Evolutionary conservation across 257 asterid species (phyloP).

Genomic region (Solanum dulcamara): DNA sequence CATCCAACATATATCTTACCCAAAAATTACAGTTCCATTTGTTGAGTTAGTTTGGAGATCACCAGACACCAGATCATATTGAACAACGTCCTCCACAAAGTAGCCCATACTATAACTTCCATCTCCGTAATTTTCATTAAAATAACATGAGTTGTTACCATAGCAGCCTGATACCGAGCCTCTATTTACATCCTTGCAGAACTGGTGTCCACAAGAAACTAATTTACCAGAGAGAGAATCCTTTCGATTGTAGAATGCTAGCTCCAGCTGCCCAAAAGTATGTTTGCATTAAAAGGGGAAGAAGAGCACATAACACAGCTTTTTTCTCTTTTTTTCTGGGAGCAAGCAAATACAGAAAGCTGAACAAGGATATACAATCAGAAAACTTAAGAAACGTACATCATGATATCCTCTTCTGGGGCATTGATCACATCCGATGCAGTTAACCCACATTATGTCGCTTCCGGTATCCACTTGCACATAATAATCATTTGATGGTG

Average conservation of each 20-base stretch:
- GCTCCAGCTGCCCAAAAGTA: conserved; percentile 59
- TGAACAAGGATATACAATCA: neutral
- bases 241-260: conserved; percentile 65
- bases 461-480: conserved; percentile 99
- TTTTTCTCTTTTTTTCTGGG: neutral
- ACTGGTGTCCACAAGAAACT: conserved; percentile 46
- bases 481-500: conserved; percentile 84
- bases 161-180: conserved; percentile 54
- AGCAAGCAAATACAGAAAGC: neutral
- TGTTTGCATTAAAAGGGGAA: conserved; percentile 9
- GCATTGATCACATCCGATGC: conserved; percentile 79
- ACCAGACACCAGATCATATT: conserved; percentile 89
- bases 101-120: conserved; percentile 92
- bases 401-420: conserved; percentile 87
- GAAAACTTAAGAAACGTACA: conserved; percentile 40
- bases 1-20: conserved; percentile 38
- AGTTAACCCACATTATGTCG: conserved; percentile 95
- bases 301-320: neutral
- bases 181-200: conserved; percentile 58
- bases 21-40: conserved; percentile 93
- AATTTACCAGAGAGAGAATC: conserved; percentile 64
- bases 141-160: conserved; percentile 64
- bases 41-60: conserved; percentile 81
- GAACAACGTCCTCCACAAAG: conserved; percentile 86
- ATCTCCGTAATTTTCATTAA: conserved; percentile 87